phyloP scores from a whole-genome alignment of 1,139 yeast genomes.

The Zygoascus meyerae region DNA sequence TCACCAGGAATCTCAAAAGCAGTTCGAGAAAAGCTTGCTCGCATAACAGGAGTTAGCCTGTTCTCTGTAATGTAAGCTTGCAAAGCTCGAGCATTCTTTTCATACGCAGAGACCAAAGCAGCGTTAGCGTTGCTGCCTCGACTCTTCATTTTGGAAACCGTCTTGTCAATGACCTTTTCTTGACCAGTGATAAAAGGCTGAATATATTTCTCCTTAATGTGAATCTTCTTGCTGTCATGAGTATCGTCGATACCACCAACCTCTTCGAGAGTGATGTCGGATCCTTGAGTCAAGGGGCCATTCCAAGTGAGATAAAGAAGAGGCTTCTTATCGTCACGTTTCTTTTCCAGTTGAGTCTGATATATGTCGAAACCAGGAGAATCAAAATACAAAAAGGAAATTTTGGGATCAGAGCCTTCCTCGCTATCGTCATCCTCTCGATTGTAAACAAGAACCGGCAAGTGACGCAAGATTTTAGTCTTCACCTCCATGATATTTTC shows the following conservation, averaged over 20 bases:
- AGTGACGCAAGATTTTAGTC: constrained; percentile 84
- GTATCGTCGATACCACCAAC: constrained; percentile 32
- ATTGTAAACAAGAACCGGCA: constrained; percentile 80
- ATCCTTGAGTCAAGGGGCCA: constrained; percentile 69
- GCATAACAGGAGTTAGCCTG: constrained; percentile 74
- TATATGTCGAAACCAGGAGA: constrained; percentile 76
- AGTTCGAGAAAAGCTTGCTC: constrained; percentile 84
- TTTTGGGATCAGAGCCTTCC: constrained; percentile 60
- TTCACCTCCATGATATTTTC: constrained; percentile 96
- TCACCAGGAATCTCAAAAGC: constrained; percentile 99
- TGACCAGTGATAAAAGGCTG: constrained; percentile 50
- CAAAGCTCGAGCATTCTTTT: constrained; percentile 51
- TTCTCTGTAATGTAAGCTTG: constrained; percentile 59
- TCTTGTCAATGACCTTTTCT: constrained; percentile 42
- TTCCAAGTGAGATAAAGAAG: constrained; percentile 88
- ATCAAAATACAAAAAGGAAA: constrained; percentile 85
- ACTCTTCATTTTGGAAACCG: constrained; percentile 49
- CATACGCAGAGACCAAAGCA: constrained; percentile 46
- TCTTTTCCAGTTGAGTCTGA: constrained; percentile 68
- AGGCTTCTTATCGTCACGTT: constrained; percentile 49
- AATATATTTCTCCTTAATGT: constrained; percentile 73
- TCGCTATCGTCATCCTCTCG: constrained; percentile 35
- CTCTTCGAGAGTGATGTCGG: constrained; percentile 76
- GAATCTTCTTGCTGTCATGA: constrained; percentile 38
- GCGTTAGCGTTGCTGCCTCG: constrained; percentile 44